phyloP scores from a whole-genome alignment of 371 early-diverging fungal genomes.

The Funneliformis caledonium region DNA sequence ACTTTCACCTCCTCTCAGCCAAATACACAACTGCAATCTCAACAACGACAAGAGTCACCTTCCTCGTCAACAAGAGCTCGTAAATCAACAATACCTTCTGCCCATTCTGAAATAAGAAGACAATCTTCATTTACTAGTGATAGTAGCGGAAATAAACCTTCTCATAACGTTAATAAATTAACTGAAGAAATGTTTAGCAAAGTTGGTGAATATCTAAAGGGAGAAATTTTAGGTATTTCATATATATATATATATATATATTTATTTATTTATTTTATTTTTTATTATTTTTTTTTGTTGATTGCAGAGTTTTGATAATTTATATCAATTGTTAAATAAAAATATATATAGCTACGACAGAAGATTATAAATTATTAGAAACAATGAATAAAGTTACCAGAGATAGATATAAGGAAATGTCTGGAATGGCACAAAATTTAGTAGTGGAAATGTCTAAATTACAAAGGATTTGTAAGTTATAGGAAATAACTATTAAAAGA shows the following conservation, averaged over 20 bases:
- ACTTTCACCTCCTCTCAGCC: not conserved
- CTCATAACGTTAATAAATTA: constrained; percentile 52
- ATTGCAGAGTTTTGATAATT: not conserved
- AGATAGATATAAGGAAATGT: constrained; percentile 64
- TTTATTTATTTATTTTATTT: not conserved
- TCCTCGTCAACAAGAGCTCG: not conserved
- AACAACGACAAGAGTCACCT: not conserved
- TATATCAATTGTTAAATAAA: too few relatives aligned
- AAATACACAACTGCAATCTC: constrained; percentile 10
- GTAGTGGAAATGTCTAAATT: constrained; percentile 65
- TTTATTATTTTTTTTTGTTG: not conserved
- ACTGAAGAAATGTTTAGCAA: constrained; percentile 64
- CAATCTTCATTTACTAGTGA: not conserved
- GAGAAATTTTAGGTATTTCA: constrained; percentile 58
- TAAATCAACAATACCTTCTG: constrained; percentile 14
- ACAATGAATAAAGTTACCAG: constrained; percentile 63
- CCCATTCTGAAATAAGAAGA: constrained; percentile 14
- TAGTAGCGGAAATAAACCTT: not conserved
- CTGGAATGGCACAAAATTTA: constrained; percentile 61
- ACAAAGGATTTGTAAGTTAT: constrained; percentile 57
- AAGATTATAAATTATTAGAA: constrained; percentile 63
- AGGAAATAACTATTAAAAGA: not conserved
- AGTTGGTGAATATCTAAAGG: constrained; percentile 60
- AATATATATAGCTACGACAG: constrained; percentile 53
- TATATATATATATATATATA: not conserved